Conservation (phyloP, 2,329 filamentous ascomycete species). For the Sporothrix curviconia region DNA sequence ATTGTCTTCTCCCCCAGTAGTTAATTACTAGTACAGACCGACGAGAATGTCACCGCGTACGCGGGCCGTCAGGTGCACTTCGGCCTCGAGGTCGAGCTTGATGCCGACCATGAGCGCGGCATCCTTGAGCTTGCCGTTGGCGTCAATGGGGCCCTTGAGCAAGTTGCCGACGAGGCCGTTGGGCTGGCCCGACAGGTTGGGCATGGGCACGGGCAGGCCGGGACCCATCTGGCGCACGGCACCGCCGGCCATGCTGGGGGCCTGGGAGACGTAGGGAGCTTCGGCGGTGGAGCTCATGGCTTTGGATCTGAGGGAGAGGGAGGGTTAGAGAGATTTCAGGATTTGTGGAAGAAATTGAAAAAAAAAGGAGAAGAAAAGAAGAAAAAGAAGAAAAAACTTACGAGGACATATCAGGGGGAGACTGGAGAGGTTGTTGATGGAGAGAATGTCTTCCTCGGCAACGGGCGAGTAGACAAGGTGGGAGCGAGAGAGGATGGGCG, state of each 20-base stretch:
- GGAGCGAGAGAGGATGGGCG: background rate
- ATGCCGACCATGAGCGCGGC: conserved; percentile 55
- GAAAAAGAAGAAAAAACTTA: conserved; percentile 1
- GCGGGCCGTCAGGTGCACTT: conserved; percentile 54
- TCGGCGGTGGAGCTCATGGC: conserved; percentile 17
- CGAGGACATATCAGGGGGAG: conserved; percentile 18
- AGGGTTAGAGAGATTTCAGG: too few species aligned
- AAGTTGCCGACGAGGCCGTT: conserved; percentile 37
- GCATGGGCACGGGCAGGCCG: conserved; percentile 26
- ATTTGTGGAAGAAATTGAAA: too few species aligned
- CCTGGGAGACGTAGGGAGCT: conserved; percentile 15
- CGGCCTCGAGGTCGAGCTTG: conserved; percentile 57
- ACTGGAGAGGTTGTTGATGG: too few species aligned
- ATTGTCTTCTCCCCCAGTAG: background rate
- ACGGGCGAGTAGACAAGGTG: conserved; percentile 4
- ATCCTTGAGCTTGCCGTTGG: conserved; percentile 50
- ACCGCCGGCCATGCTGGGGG: conserved; percentile 10
- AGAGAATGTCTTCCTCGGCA: background rate
- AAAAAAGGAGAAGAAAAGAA: background rate
- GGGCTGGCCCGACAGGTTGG: conserved; percentile 31
- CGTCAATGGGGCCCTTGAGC: conserved; percentile 50
- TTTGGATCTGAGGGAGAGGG: conserved; percentile 12
- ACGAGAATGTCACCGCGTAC: conserved; percentile 56
- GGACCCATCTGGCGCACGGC: conserved; percentile 14
- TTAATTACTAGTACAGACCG: conserved; percentile 42